Percentiles rank a stretch among this genome's conserved stretches.
These are phyloP conservation scores for Russula sp. DNA, from an alignment of 768 basidiomycete species.

Conservation along the genomic window DNA sequence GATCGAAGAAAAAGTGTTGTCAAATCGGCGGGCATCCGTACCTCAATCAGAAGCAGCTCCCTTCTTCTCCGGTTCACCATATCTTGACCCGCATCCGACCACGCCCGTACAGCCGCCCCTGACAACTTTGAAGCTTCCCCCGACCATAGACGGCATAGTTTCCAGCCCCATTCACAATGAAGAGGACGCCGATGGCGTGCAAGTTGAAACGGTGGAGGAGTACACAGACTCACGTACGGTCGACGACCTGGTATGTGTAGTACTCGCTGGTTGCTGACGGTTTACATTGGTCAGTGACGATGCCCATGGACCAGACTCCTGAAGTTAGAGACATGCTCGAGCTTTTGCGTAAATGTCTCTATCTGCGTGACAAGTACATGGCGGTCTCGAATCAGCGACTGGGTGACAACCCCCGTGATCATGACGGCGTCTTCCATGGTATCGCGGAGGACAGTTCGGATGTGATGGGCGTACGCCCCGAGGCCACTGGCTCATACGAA, in stretches of 20 bases:
- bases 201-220: constrained; percentile 6
- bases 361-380: constrained; percentile 95
- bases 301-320: constrained; percentile 19
- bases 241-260: constrained; percentile 8
- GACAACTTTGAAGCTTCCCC: background rate
- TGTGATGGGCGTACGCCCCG: constrained; percentile 60
- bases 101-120: background rate
- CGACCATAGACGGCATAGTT: constrained; percentile 2
- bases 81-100: constrained; percentile 7
- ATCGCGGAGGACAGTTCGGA: constrained; percentile 55
- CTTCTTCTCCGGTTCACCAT: constrained; percentile 28
- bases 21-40: constrained; percentile 58
- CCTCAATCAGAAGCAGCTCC: constrained; percentile 29
- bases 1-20: constrained; percentile 71
- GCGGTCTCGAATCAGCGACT: constrained; percentile 77
- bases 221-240: constrained; percentile 6
- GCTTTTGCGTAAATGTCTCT: constrained; percentile 76
- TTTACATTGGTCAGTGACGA: background rate
- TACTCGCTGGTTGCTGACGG: constrained; percentile 18
- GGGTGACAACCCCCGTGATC: constrained; percentile 90
- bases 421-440: constrained; percentile 72
- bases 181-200: background rate
- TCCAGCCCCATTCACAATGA: background rate
- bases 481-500: constrained; percentile 35
- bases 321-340: constrained; percentile 43